Base-by-base conservation (phyloP, 306 rosid species). In the Quercus variabilis region DNA sequence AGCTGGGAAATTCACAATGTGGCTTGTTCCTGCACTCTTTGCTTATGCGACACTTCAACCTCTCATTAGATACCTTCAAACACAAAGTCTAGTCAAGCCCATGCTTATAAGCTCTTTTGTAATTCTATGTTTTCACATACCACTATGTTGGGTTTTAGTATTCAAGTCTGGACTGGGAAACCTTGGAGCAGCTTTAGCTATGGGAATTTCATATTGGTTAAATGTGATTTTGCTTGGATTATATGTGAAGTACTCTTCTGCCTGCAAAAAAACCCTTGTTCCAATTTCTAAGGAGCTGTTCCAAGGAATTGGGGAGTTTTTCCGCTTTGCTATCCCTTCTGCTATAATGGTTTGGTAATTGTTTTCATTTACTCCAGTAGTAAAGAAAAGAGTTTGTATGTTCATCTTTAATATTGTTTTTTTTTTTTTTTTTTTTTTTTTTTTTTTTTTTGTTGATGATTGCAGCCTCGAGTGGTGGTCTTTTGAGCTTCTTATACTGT, bases 151-250 rank as follows among this genome's bases (percentile, higher is more conserved):
- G 97, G 62, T 33, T 74, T 67, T 91, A 77, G 98, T 93, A 21
- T 93, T 78, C 77, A 91, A 88, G 79, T 76, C 90, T 41, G 82
- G 79, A 26, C 67, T 90, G 4, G 72, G 21, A 3, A 84, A 75
- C 82, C 57, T 88, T 76, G 98, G 98, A 69, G 98, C 88, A 68
- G 97, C 98, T 21, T 51, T 94, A 30, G 88, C 98, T 59, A 80
- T 91, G 51, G 88, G 88, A 38, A 80, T 89, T 74, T 88, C 97
- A 4, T 82, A 85, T 43, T 94, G 98, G 97, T 35, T 75, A 14
- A 89, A 91, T 83, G 97, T 87, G 20, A 80, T 85, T 72, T 73
- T 91, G 38, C 97, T 92, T 20, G 76, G 58, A n/a, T 57, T 86
- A 17, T 92, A 91, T 70, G 87, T 87, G 89, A 80, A 62, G 60